Base-by-base conservation (phyloP, 257 asterid species). In the Solanum piurae region DNA sequence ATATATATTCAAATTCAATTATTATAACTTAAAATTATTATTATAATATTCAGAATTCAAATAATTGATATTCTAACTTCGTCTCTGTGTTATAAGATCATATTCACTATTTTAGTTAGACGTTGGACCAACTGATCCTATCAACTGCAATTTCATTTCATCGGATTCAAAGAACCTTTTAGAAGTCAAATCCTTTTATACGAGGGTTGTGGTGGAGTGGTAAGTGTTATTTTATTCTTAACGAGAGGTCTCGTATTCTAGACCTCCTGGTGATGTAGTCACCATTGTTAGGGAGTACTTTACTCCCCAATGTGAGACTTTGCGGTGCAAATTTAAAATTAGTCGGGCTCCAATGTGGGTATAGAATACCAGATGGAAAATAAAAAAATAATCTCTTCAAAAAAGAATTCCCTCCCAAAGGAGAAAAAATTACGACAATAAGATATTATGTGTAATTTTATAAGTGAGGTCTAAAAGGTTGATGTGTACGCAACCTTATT, bases 241-340 rank as follows among this genome's bases (percentile, higher is more conserved):
- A 46, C 6, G 58, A 46, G 58, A 46, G 58, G 7, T 13, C 0
- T 46, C 0, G 20, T 1, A 0, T 46, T 13, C 20, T 0, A 13
- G 58, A 13, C 7, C 58, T 46, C 20, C 1, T 55, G 9, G 0
- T 2, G 20, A 55, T 55, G n/a, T 0, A 18, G 11, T 18, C n/a
- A 1, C n/a, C n/a, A 18, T 55, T 55, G 10, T 52, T 55, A 55
- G 4, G 11, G 9, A 7, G 11, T 9, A 55, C 0, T 6, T 52
- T 55, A 55, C 2, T 55, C 0, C 1, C 4, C 0, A 1, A 55
- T 55, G 10, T 18, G 64, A 6, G 64, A 52, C 1, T 55, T 52
- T 55, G n/a, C 4, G 10, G 0, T 0, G 10, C 64, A 55, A 55
- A 18, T 55, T 0, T 2, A 0, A 6, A 52, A 18, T 6, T 52